Evolutionary conservation across 371 early-diverging fungal genomes (phyloP).

Genomic region (Sporodiniella umbellata): DNA sequence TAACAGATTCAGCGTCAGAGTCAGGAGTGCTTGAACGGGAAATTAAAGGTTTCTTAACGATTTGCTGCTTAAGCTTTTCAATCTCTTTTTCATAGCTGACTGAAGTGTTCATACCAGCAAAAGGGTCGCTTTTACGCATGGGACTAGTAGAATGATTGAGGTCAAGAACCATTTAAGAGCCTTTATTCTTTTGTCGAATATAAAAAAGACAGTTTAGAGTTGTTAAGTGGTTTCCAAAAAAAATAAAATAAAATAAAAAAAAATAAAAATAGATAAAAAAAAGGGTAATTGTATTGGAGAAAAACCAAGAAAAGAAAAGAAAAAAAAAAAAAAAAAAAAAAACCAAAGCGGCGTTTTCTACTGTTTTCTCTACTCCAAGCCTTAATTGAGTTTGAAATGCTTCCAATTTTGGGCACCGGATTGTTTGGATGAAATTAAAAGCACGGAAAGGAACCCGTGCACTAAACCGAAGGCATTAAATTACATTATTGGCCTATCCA

Average conservation of each 20-base stretch:
- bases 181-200: constrained; percentile 3
- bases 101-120: constrained; percentile 47
- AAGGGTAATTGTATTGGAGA: no score
- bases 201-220: neutral
- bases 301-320: neutral
- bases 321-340: neutral
- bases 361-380: no score
- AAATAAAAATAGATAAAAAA: neutral
- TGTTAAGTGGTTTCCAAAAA: no score
- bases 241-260: constrained; percentile 1
- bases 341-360: no score
- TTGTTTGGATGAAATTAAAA: no score
- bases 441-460: no score
- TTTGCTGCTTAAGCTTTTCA: constrained; percentile 35
- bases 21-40: constrained; percentile 19
- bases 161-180: neutral
- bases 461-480: no score
- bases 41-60: constrained; percentile 18
- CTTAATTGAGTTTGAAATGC: no score
- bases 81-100: constrained; percentile 45
- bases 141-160: neutral
- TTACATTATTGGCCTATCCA: no score
- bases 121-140: constrained; percentile 24
- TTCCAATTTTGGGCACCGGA: no score
- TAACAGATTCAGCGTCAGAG: constrained; percentile 11